phyloP scores from a whole-genome alignment of 768 basidiomycete species.

The Boletus coccyginus region DNA sequence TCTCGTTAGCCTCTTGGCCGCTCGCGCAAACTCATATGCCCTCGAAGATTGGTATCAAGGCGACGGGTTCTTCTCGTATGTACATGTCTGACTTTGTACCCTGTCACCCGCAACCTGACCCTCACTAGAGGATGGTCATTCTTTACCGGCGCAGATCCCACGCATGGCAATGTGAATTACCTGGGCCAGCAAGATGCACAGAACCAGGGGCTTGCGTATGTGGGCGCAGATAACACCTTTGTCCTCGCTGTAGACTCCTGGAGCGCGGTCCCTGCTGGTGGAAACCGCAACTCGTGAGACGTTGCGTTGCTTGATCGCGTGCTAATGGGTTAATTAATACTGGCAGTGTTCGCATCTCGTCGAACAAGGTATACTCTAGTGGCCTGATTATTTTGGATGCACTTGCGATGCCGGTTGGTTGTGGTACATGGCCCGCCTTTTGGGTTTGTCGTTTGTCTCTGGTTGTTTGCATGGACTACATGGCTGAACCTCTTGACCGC shows the following conservation, averaged over 20 bases:
- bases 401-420: conserved; percentile 65
- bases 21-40: conserved; percentile 21
- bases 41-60: conserved; percentile 41
- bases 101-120: not conserved
- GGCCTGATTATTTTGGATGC: conserved; percentile 78
- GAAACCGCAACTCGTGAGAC: conserved; percentile 50
- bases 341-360: conserved; percentile 61
- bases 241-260: conserved; percentile 61
- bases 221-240: conserved; percentile 53
- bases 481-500: not conserved
- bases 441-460: conserved; percentile 33
- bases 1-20: not conserved
- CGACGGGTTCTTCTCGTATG: conserved; percentile 55
- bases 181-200: conserved; percentile 45
- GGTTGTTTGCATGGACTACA: not conserved
- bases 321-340: not conserved
- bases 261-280: conserved; percentile 44
- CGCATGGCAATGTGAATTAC: conserved; percentile 66
- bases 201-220: conserved; percentile 53
- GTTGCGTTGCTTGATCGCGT: not conserved
- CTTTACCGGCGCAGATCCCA: conserved; percentile 60
- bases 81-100: conserved; percentile 4
- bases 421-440: conserved; percentile 59
- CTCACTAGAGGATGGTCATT: conserved; percentile 58
- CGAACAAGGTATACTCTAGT: conserved; percentile 51